Conservation (phyloP, 805 yeast species). For the Myxozyma sirexii region DNA sequence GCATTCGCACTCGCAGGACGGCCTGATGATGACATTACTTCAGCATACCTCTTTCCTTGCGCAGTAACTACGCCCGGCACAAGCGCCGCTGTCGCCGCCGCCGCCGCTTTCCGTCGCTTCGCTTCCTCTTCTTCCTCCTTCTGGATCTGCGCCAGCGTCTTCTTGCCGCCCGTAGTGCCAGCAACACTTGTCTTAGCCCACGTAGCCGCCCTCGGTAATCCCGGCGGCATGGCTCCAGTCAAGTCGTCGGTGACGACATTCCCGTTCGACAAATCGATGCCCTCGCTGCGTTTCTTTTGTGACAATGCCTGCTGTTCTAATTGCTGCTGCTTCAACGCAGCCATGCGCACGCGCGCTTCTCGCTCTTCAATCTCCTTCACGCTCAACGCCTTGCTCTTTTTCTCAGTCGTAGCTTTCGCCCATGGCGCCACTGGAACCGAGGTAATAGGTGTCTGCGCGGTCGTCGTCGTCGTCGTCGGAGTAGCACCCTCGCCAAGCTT, state of each 20-base stretch:
- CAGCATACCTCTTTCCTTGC: conserved; percentile 26
- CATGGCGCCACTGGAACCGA: conserved; percentile 32
- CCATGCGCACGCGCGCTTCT: conserved; percentile 34
- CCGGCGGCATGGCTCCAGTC: conserved; percentile 27
- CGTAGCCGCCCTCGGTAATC: conserved; percentile 38
- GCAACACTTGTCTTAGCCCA: conserved; percentile 36
- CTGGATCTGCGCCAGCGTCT: conserved; percentile 45
- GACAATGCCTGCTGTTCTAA: background rate
- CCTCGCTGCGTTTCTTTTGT: background rate
- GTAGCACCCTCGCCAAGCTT: conserved; percentile 9
- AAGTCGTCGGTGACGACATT: conserved; percentile 12
- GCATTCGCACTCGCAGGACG: conserved; percentile 24
- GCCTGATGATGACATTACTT: conserved; percentile 11
- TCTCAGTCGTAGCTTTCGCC: conserved; percentile 26
- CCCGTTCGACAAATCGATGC: conserved; percentile 16
- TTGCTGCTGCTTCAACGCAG: conserved; percentile 27
- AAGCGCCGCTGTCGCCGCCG: conserved; percentile 17
- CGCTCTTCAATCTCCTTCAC: conserved; percentile 43
- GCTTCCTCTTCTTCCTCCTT: conserved; percentile 44
- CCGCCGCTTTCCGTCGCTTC: conserved; percentile 23
- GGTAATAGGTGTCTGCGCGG: conserved; percentile 6
- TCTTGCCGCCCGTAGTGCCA: conserved; percentile 36
- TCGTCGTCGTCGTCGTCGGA: background rate
- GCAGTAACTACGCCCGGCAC: conserved; percentile 20
- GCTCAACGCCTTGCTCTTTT: conserved; percentile 28